Percentiles rank a stretch among this genome's conserved stretches.
phyloP scores from a whole-genome alignment of 2,329 filamentous ascomycete species.

The Fonsecaea erecta region DNA sequence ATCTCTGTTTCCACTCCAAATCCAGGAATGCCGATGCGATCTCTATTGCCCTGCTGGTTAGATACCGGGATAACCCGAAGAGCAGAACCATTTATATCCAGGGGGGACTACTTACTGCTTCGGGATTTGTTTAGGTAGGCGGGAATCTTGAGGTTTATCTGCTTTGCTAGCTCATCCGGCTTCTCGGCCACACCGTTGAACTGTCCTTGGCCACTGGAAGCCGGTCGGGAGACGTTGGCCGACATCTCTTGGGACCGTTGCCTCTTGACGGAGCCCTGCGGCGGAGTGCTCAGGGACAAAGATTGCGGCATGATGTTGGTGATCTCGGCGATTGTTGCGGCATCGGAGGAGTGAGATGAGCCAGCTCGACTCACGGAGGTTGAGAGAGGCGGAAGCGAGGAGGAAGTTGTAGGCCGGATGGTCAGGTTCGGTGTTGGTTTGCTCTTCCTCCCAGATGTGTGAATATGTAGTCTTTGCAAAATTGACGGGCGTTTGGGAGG shows the following conservation, averaged over 20 bases:
- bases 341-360: slow-evolving; percentile 34
- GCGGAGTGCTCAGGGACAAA: slow-evolving; percentile 30
- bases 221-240: slow-evolving; percentile 6
- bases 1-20: slow-evolving; percentile 64
- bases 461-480: slow-evolving; percentile 37
- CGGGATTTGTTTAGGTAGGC: slow-evolving; percentile 35
- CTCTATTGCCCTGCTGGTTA: slow-evolving; percentile 47
- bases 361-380: slow-evolving; percentile 28
- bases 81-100: neutral
- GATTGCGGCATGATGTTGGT: slow-evolving; percentile 36
- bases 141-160: slow-evolving; percentile 31
- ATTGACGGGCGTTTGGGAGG: slow-evolving; percentile 31
- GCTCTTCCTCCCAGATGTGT: slow-evolving; percentile 28
- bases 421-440: slow-evolving; percentile 33
- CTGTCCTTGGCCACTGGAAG: slow-evolving; percentile 19
- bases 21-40: slow-evolving; percentile 65
- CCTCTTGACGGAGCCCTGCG: slow-evolving; percentile 29
- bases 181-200: slow-evolving; percentile 17
- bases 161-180: slow-evolving; percentile 17
- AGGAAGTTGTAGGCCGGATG: slow-evolving; percentile 32
- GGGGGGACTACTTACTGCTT: slow-evolving; percentile 30
- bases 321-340: slow-evolving; percentile 33
- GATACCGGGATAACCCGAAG: neutral
- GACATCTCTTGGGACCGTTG: slow-evolving; percentile 34
- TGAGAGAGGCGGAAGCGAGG: slow-evolving; percentile 26